A percentile compares a stretch with the other conserved stretches of the same genome.
Evolutionary conservation across 495 filamentous ascomycete species (phyloP).

Genomic region (Lasiosphaeria hispida): DNA sequence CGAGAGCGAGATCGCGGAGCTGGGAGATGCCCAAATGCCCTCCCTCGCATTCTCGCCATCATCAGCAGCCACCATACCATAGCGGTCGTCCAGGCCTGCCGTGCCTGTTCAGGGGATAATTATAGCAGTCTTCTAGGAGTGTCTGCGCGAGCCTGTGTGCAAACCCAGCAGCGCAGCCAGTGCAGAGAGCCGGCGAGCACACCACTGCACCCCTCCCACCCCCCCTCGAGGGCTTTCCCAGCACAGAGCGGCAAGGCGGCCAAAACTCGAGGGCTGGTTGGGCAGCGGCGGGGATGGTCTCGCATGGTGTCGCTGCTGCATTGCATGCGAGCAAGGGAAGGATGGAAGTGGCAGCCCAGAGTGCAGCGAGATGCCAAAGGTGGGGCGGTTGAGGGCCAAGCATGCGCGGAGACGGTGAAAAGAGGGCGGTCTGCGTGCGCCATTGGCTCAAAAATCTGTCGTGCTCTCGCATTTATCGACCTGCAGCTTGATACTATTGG

Average conservation of each 20-base stretch:
- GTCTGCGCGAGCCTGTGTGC: conserved; percentile 19
- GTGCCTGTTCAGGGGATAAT: conserved; percentile 27
- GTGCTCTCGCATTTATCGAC: conserved; percentile 26
- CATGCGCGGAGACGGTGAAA: conserved; percentile 12
- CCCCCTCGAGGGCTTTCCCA: not conserved
- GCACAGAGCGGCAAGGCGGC: conserved; percentile 34
- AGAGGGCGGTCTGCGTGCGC: conserved; percentile 15
- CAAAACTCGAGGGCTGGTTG: conserved; percentile 43
- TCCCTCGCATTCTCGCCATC: not conserved
- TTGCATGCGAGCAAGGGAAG: conserved; percentile 13
- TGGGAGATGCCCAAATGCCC: not conserved
- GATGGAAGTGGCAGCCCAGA: conserved; percentile 20
- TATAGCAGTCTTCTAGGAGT: conserved; percentile 31
- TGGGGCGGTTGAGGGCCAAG: conserved; percentile 10
- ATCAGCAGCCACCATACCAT: not conserved
- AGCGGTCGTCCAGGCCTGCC: conserved; percentile 9
- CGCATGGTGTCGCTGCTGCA: conserved; percentile 12
- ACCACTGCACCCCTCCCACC: too few relatives aligned
- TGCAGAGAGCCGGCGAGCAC: conserved; percentile 1
- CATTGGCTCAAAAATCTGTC: conserved; percentile 36
- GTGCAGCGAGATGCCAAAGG: not conserved
- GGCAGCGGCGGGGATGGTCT: conserved; percentile 26
- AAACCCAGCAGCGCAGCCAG: conserved; percentile 18
- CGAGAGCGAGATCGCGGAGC: not conserved
- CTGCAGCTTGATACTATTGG: conserved; percentile 26